phyloP scores from a whole-genome alignment of 768 basidiomycete genomes.

The Leccinum subgranulosum region DNA sequence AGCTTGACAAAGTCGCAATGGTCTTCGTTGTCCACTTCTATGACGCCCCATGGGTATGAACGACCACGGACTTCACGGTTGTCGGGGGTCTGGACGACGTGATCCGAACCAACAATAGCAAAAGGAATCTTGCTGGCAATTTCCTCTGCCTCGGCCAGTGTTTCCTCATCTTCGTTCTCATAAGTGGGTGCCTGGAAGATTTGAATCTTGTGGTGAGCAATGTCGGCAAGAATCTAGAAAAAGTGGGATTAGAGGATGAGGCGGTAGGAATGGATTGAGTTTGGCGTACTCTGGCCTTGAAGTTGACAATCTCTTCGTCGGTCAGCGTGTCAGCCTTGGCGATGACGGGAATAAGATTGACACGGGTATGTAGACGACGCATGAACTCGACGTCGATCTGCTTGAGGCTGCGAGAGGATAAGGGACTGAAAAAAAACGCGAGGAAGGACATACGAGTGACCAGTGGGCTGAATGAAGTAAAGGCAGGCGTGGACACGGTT shows the following conservation, averaged over 20 bases:
- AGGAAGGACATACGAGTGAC: slow-evolving; percentile 75
- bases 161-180: slow-evolving; percentile 98
- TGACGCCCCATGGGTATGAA: slow-evolving; percentile 96
- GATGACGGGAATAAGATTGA: slow-evolving; percentile 98
- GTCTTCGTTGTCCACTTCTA: slow-evolving; percentile 98
- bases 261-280: background rate
- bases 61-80: slow-evolving; percentile 94
- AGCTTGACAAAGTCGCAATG: slow-evolving; percentile 99
- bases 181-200: slow-evolving; percentile 98
- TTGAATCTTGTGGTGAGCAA: slow-evolving; percentile 91
- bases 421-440: too few species aligned
- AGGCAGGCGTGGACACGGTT: slow-evolving; percentile 98
- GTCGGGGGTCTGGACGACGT: slow-evolving; percentile 75
- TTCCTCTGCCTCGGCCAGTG: slow-evolving; percentile 94
- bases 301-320: slow-evolving; percentile 88
- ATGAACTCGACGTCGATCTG: slow-evolving; percentile 99
- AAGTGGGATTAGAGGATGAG: slow-evolving; percentile 1
- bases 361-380: slow-evolving; percentile 94
- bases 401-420: slow-evolving; percentile 64
- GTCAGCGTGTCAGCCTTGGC: slow-evolving; percentile 98
- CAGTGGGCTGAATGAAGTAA: slow-evolving; percentile 98
- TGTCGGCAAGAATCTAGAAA: slow-evolving; percentile 82
- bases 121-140: slow-evolving; percentile 98
- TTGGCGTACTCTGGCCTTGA: slow-evolving; percentile 81
- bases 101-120: slow-evolving; percentile 94